Evolutionary conservation across 148 eudicot species (phyloP).

Genomic region (Cornus suecica): DNA sequence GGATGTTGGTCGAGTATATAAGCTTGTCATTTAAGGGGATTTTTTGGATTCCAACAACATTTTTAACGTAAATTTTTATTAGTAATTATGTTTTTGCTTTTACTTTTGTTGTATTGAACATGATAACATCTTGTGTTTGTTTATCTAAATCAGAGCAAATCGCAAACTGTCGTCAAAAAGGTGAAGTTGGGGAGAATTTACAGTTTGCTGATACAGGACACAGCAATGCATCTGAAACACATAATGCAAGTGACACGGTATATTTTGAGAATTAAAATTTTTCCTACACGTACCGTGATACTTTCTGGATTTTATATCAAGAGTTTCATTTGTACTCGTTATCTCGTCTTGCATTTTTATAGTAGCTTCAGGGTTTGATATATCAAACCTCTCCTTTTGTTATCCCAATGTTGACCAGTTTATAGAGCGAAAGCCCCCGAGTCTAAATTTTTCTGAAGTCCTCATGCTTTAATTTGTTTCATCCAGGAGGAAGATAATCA

Average conservation of each 20-base stretch:
- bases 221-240: slow-evolving; percentile 24
- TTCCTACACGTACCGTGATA: background rate
- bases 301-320: background rate
- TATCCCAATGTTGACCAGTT: too few relatives aligned
- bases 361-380: background rate
- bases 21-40: too few relatives aligned
- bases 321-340: background rate
- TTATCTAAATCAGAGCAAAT: slow-evolving; percentile 9
- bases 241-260: slow-evolving; percentile 30
- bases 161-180: slow-evolving; percentile 6
- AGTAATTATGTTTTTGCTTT: background rate
- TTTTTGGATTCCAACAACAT: background rate
- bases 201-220: slow-evolving; percentile 29
- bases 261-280: background rate
- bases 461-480: background rate
- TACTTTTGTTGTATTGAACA: slow-evolving; percentile 1
- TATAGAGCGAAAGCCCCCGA: too few relatives aligned
- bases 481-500: slow-evolving; percentile 39
- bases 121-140: background rate
- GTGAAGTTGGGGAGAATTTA: slow-evolving; percentile 16
- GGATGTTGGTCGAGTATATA: background rate
- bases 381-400: background rate
- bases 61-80: background rate
- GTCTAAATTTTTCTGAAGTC: too few relatives aligned
- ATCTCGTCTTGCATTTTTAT: background rate